Base-by-base conservation (phyloP, 306 rosid genomes). In the Urtica urens region DNA sequence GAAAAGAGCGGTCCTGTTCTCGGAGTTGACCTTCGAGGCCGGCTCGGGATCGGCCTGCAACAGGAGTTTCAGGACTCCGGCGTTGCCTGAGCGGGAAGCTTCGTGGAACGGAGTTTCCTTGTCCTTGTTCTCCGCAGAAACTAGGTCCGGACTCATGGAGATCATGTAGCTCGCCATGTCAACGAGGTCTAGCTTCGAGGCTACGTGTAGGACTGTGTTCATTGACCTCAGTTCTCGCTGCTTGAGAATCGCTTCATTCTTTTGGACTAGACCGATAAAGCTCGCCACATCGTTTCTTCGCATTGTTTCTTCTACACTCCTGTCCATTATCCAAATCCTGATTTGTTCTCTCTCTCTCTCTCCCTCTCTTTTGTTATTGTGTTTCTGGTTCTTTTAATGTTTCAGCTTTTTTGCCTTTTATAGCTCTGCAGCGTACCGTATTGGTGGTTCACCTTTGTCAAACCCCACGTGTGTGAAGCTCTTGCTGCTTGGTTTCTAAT, bases 81-180 rank as follows among this genome's bases (percentile, higher is more conserved):
- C 63, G 49, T 68, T 69, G 43, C 80, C 87, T 43, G 46, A 43
- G 16, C 51, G 28, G 39, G 80, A 77, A 63, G 87, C 82, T 52
- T 78, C 93, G 21, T 81, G 87, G 49, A 81, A 34, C 7, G 95
- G 93, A 21, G 84, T 81, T 48, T 78, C 84, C 25, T 58, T 40
- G 31, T 59, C 59, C 55, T 72, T 73, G 33, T 85, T 75, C 67
- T 68, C 74, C 2, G 77, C 67, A 42, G 66, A 53, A 61, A 73
- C 81, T 87, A 85, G 51, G 18, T 68, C 78, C 8, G 95, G 87
- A 12, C 71, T 46, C 33, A 64, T 14, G 18, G 50, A 65, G 22
- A 85, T 29, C 16, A 81, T 76, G 31, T 71, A 69, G 25, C 66
- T 42, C 23, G 46, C 80, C 58, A 73, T 62, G 20, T 73, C 75